phyloP scores from a whole-genome alignment of 305 asterid genomes.

The Fraxinus baroniana region DNA sequence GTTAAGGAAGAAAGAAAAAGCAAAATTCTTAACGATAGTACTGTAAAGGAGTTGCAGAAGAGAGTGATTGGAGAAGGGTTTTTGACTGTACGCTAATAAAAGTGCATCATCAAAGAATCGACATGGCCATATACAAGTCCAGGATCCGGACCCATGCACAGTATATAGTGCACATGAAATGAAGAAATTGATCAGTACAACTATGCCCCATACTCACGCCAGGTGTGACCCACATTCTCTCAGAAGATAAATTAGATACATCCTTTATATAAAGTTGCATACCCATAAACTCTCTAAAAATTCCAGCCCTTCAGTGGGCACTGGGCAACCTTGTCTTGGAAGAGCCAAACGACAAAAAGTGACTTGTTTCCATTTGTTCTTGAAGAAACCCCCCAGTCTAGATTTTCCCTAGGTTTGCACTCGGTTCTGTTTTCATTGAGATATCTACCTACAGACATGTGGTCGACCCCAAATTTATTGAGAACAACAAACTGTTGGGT shows the following conservation, averaged over 20 bases:
- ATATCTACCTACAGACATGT: neutral
- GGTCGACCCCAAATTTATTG: neutral
- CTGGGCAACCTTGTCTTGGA: slow-evolving; percentile 35
- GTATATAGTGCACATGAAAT: slow-evolving; percentile 63
- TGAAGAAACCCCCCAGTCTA: slow-evolving; percentile 26
- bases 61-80: slow-evolving; percentile 28
- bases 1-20: neutral
- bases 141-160: slow-evolving; percentile 51
- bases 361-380: slow-evolving; percentile 24
- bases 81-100: slow-evolving; percentile 59
- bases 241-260: slow-evolving; percentile 30
- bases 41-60: neutral
- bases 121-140: slow-evolving; percentile 69
- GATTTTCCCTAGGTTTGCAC: slow-evolving; percentile 3
- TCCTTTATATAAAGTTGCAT: slow-evolving; percentile 30
- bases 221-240: slow-evolving; percentile 51
- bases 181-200: slow-evolving; percentile 43
- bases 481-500: slow-evolving; percentile 16
- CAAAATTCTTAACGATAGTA: neutral
- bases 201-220: slow-evolving; percentile 59
- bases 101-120: slow-evolving; percentile 68
- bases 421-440: slow-evolving; percentile 23
- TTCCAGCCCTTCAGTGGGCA: slow-evolving; percentile 34
- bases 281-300: slow-evolving; percentile 43
- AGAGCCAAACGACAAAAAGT: slow-evolving; percentile 30